Percentiles rank a stretch among this genome's conserved stretches.
Conservation (phyloP, 2,329 filamentous ascomycete species). For the Fusarium keratoplasticum region DNA sequence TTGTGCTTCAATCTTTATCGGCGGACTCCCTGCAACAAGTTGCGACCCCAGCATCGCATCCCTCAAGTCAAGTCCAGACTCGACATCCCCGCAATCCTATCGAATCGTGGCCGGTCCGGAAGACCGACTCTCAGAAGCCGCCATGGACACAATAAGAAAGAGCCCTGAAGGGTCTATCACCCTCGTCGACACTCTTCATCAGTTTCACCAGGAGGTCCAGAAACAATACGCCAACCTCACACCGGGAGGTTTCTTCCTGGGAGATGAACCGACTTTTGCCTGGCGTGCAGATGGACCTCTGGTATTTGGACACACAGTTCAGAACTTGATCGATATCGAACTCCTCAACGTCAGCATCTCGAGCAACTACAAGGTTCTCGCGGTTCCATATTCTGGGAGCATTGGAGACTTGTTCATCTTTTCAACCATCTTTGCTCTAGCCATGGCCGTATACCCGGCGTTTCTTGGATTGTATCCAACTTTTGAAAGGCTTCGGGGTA, state of each 20-base stretch:
- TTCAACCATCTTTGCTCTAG: slow-evolving; percentile 1
- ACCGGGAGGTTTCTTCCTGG: neutral
- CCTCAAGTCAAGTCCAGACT: neutral
- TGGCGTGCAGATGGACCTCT: slow-evolving; percentile 7
- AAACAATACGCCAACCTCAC: slow-evolving; percentile 56
- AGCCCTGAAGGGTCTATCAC: neutral
- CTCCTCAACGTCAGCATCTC: slow-evolving; percentile 6
- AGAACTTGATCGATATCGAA: slow-evolving; percentile 1
- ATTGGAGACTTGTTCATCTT: slow-evolving; percentile 5
- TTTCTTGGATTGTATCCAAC: slow-evolving; percentile 16
- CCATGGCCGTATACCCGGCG: slow-evolving; percentile 6
- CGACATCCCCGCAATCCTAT: neutral
- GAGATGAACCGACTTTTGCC: neutral
- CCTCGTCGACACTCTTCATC: neutral
- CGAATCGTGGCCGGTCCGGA: neutral
- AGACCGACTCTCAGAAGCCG: neutral
- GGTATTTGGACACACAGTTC: neutral
- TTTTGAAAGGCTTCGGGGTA: slow-evolving; percentile 8
- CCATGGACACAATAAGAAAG: neutral
- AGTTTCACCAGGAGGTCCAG: neutral
- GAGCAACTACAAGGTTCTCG: neutral
- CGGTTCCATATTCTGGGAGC: neutral
- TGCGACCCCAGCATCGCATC: neutral
- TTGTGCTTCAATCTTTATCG: neutral
- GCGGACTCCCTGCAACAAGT: neutral